Conservation (phyloP, 768 basidiomycete species). For the Fibroporia radiculosa region DNA sequence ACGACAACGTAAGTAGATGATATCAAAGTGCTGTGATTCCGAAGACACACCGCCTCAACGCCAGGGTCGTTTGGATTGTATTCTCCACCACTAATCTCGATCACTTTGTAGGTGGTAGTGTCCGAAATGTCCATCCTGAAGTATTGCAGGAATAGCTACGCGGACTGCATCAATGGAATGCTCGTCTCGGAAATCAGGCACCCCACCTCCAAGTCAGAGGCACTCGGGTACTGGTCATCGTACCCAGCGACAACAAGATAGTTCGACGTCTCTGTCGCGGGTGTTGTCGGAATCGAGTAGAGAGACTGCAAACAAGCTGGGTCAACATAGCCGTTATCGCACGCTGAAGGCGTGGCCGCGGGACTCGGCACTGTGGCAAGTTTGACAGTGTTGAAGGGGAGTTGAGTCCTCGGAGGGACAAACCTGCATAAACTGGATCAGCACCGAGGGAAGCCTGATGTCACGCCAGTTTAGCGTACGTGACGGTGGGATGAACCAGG, state of each 20-base stretch:
- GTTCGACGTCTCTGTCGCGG: conserved; percentile 18
- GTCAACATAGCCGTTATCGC: conserved; percentile 16
- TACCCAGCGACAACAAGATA: conserved; percentile 25
- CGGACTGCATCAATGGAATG: conserved; percentile 16
- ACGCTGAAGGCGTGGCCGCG: background rate
- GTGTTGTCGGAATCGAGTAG: conserved; percentile 27
- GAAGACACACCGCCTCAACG: background rate
- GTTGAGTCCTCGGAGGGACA: background rate
- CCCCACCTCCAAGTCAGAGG: conserved; percentile 28
- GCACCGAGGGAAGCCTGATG: background rate
- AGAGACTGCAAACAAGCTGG: conserved; percentile 26
- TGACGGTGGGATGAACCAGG: conserved; percentile 18
- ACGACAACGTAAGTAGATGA: conserved; percentile 4
- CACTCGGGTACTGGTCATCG: conserved; percentile 23
- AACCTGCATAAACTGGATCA: background rate
- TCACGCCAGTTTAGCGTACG: conserved; percentile 7
- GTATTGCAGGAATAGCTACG: conserved; percentile 36
- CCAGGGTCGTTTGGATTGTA: conserved; percentile 28
- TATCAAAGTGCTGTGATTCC: conserved; percentile 18
- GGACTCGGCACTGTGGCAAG: background rate
- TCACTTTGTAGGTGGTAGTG: conserved; percentile 12
- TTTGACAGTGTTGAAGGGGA: background rate
- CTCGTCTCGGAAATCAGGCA: conserved; percentile 14
- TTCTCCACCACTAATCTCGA: conserved; percentile 44
- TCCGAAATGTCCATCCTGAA: conserved; percentile 10